Evolutionary conservation across 2,329 filamentous ascomycete genomes (phyloP).

Genomic region (Alternaria hordeiaustralica): DNA sequence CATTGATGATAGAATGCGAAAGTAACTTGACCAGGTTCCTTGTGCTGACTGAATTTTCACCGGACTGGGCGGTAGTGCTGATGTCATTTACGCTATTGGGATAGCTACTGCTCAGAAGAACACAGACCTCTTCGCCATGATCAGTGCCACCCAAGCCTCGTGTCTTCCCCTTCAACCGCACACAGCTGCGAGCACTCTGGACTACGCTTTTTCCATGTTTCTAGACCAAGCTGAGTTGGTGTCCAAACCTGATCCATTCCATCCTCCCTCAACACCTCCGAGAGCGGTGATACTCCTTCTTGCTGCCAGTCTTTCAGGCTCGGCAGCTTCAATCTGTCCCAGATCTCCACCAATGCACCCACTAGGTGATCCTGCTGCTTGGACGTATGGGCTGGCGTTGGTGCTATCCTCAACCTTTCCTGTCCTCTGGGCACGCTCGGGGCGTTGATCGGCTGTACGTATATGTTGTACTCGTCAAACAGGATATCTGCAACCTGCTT

Average conservation of each 20-base stretch:
- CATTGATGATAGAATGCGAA: not conserved
- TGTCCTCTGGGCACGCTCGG: not conserved
- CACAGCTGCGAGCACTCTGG: not conserved
- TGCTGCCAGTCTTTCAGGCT: not conserved
- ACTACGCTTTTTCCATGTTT: not conserved
- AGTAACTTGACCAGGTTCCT: not conserved
- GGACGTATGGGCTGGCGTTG: not conserved
- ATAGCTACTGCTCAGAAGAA: not conserved
- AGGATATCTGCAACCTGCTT: not conserved
- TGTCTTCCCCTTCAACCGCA: not conserved
- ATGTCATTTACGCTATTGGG: not conserved
- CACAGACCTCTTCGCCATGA: not conserved
- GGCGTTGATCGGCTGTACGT: not conserved
- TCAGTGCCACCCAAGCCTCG: not conserved
- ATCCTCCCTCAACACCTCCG: not conserved
- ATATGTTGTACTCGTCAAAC: not conserved
- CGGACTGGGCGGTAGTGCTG: not conserved
- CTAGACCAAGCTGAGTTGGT: not conserved
- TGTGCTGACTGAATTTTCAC: not conserved
- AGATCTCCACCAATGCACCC: not conserved
- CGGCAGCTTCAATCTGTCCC: not conserved
- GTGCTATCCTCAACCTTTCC: not conserved
- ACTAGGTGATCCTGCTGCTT: not conserved
- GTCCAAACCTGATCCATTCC: not conserved
- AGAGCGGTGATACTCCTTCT: not conserved